phyloP scores from a whole-genome alignment of 495 filamentous ascomycete species.

The Aspergillus nidulans region DNA sequence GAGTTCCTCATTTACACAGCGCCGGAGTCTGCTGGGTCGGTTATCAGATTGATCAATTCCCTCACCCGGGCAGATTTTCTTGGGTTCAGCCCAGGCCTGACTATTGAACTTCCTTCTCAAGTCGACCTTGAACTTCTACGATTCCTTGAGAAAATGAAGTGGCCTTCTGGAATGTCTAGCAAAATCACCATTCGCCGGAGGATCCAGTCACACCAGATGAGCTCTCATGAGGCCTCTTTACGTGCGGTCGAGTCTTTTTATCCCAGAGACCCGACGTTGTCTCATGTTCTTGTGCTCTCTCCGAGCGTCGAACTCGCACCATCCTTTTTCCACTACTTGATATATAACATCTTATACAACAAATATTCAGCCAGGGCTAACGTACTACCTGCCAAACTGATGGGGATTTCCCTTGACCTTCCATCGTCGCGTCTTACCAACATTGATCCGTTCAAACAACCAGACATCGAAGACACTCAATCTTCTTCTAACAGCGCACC shows the following conservation, averaged over 20 bases:
- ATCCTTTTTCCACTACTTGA: conserved; percentile 76
- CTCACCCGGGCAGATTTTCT: conserved; percentile 70
- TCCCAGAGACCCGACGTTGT: conserved; percentile 54
- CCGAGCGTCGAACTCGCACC: conserved; percentile 70
- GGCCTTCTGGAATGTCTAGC: conserved; percentile 52
- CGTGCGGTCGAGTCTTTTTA: conserved; percentile 79
- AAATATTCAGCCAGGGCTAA: conserved; percentile 54
- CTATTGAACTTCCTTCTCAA: conserved; percentile 69
- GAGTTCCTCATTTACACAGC: conserved; percentile 77
- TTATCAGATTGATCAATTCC: conserved; percentile 69
- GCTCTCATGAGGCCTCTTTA: conserved; percentile 58
- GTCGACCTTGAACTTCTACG: conserved; percentile 56
- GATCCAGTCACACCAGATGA: conserved; percentile 52
- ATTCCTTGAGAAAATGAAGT: conserved; percentile 58
- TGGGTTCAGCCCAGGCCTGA: conserved; percentile 62
- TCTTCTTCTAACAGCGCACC: conserved; percentile 7
- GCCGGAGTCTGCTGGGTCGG: conserved; percentile 59
- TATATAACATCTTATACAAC: conserved; percentile 69
- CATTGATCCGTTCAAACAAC: conserved; percentile 49
- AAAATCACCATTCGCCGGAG: conserved; percentile 66
- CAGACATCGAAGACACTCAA: conserved; percentile 21
- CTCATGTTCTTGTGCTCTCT: conserved; percentile 74
- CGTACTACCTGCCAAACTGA: conserved; percentile 46
- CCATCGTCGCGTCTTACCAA: conserved; percentile 56
- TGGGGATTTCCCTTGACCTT: conserved; percentile 74